Percentiles rank a stretch among this genome's conserved stretches.
phyloP scores from a whole-genome alignment of 352 stramenopile species.

The Globisporangium mamillatum region DNA sequence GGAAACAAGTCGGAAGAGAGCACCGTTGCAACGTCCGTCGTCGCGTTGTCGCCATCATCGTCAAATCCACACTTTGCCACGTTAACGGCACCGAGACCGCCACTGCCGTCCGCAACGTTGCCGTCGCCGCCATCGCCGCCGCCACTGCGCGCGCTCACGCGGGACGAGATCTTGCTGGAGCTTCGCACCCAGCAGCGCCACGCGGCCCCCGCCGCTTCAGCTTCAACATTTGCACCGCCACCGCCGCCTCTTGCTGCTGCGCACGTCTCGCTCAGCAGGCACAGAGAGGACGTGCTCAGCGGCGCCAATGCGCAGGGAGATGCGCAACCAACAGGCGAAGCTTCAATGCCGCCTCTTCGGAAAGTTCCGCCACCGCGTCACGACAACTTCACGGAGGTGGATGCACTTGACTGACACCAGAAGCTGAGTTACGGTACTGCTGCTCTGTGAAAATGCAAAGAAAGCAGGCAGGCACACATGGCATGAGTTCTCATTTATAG shows the following conservation, averaged over 20 bases:
- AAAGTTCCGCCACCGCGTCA: background rate
- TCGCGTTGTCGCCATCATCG: slow-evolving; percentile 1
- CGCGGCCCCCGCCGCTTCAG: background rate
- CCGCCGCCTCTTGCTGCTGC: background rate
- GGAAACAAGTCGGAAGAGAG: background rate
- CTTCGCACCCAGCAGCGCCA: slow-evolving; percentile 16
- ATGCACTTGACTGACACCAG: slow-evolving; percentile 8
- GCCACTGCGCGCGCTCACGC: slow-evolving; percentile 42
- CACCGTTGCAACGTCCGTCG: slow-evolving; percentile 1
- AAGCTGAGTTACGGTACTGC: background rate
- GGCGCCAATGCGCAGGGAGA: background rate
- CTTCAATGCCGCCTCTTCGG: background rate
- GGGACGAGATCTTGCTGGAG: slow-evolving; percentile 53
- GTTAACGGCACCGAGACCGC: background rate
- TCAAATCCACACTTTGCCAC: background rate
- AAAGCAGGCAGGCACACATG: background rate
- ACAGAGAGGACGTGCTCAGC: background rate
- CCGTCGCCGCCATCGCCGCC: slow-evolving; percentile 1
- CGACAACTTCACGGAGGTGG: background rate
- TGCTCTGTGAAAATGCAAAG: background rate
- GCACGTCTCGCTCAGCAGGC: background rate
- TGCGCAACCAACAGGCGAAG: background rate
- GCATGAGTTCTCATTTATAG: background rate
- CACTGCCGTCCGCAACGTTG: background rate
- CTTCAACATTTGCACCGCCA: background rate